phyloP scores from a whole-genome alignment of 441 rosid species.

The Mallotus japonicus region DNA sequence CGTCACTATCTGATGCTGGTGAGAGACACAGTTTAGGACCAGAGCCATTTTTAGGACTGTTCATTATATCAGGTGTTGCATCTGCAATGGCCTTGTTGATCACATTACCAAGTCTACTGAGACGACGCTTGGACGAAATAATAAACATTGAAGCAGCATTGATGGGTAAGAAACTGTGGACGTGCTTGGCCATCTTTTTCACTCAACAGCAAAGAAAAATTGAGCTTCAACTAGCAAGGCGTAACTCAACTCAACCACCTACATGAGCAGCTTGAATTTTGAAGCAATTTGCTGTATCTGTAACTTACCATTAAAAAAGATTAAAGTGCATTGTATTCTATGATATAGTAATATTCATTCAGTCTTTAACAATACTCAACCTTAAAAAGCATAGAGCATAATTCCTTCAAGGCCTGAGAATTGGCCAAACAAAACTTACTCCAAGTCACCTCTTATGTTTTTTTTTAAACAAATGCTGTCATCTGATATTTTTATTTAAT shows the following conservation, averaged over 20 bases:
- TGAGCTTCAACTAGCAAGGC: background rate
- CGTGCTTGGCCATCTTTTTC: background rate
- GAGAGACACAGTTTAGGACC: conserved; percentile 19
- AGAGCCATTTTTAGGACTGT: conserved; percentile 21
- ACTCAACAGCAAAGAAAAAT: background rate
- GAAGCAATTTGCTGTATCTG: background rate
- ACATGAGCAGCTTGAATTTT: background rate
- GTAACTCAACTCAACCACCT: background rate
- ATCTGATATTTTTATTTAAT: too few species aligned
- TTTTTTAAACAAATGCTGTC: too few species aligned
- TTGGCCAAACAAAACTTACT: too few species aligned
- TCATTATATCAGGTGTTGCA: conserved; percentile 17
- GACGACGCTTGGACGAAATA: background rate
- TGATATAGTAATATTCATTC: background rate
- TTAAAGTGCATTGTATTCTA: background rate
- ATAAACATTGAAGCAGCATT: background rate
- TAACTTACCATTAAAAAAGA: background rate
- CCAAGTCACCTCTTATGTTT: too few species aligned
- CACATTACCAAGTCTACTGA: background rate
- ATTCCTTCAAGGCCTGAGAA: too few species aligned
- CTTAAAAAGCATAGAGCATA: too few species aligned
- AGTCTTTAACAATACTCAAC: too few species aligned
- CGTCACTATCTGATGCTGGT: background rate
- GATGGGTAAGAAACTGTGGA: background rate
- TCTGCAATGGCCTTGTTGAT: conserved; percentile 22